A percentile compares a stretch with the other conserved stretches of the same genome.
Evolutionary conservation across 176 grass and related monocot genomes (phyloP).

Genomic region (Oryza glaberrima): DNA sequence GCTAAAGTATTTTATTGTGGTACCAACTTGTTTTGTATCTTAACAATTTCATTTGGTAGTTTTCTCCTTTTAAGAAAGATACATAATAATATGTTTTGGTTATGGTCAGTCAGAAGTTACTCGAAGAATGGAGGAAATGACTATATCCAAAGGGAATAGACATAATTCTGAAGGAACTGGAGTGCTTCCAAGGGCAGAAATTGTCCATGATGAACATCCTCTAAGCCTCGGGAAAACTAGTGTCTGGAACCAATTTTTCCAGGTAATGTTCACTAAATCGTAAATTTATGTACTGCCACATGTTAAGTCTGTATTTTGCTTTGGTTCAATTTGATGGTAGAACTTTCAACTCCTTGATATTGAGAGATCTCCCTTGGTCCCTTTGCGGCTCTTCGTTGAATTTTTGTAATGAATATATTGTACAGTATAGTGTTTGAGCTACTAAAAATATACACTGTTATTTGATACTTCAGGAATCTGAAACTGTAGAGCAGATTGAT

Average conservation of each 20-base stretch:
- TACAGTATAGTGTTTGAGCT: slow-evolving; percentile 23
- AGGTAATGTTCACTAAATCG: slow-evolving; percentile 58
- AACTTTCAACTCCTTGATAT: slow-evolving; percentile 29
- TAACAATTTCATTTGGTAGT: neutral
- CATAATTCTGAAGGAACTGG: slow-evolving; percentile 61
- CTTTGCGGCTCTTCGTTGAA: neutral
- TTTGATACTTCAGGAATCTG: slow-evolving; percentile 67
- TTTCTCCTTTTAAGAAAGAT: slow-evolving; percentile 22
- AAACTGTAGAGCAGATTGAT: slow-evolving; percentile 95
- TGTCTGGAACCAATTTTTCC: slow-evolving; percentile 97
- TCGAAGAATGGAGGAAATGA: slow-evolving; percentile 78
- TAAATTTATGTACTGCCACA: slow-evolving; percentile 19
- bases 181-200: slow-evolving; percentile 75
- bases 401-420: slow-evolving; percentile 18
- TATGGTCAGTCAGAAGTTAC: slow-evolving; percentile 95
- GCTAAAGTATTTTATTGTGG: neutral
- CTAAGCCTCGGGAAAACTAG: slow-evolving; percentile 90
- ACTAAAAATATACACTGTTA: slow-evolving; percentile 28
- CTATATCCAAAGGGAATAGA: slow-evolving; percentile 56
- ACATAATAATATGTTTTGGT: slow-evolving; percentile 43
- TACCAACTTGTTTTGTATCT: neutral
- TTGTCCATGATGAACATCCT: slow-evolving; percentile 86
- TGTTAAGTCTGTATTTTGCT: neutral
- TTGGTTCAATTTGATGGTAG: neutral
- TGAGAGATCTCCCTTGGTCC: neutral